These are phyloP conservation scores for Aquilaria sinensis DNA, from an alignment of 345 rosid species.

Conservation along the genomic window DNA sequence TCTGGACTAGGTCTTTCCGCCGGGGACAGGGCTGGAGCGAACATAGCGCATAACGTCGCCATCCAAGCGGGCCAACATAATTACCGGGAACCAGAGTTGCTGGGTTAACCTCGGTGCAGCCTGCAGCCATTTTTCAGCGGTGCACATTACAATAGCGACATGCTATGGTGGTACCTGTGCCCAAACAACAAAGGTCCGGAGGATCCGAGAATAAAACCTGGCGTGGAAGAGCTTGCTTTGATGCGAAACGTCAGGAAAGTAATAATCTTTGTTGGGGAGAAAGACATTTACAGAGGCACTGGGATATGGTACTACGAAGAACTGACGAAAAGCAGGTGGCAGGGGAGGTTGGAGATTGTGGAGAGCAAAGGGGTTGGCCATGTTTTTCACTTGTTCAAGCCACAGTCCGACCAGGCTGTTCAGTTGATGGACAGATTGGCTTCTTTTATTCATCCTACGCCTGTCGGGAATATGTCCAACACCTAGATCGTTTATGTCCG, in stretches of 20 bases:
- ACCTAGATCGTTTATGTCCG: too few species aligned
- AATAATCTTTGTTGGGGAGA: constrained; percentile 35
- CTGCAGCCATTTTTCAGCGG: too few species aligned
- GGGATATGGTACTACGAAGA: constrained; percentile 21
- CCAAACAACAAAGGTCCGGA: constrained; percentile 27
- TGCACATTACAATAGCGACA: constrained; percentile 11
- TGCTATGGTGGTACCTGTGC: constrained; percentile 20
- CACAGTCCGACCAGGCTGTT: not conserved
- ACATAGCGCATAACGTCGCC: constrained; percentile 38
- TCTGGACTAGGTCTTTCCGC: constrained; percentile 24
- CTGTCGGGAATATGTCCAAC: too few species aligned
- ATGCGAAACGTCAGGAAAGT: constrained; percentile 24
- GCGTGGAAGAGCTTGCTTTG: constrained; percentile 21
- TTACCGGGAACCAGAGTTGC: constrained; percentile 13
- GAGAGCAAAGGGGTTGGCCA: constrained; percentile 20
- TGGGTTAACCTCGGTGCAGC: too few species aligned
- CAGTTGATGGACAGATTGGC: constrained; percentile 1
- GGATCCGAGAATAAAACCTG: constrained; percentile 32
- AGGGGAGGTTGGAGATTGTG: constrained; percentile 15
- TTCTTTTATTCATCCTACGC: not conserved
- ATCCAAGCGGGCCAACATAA: constrained; percentile 18
- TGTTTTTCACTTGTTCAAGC: constrained; percentile 15
- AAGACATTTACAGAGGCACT: constrained; percentile 21
- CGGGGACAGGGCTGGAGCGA: constrained; percentile 64
- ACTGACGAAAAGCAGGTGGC: constrained; percentile 28